Evolutionary conservation across 139 green algal species (phyloP).

Genomic region (Tetraselmis chui): DNA sequence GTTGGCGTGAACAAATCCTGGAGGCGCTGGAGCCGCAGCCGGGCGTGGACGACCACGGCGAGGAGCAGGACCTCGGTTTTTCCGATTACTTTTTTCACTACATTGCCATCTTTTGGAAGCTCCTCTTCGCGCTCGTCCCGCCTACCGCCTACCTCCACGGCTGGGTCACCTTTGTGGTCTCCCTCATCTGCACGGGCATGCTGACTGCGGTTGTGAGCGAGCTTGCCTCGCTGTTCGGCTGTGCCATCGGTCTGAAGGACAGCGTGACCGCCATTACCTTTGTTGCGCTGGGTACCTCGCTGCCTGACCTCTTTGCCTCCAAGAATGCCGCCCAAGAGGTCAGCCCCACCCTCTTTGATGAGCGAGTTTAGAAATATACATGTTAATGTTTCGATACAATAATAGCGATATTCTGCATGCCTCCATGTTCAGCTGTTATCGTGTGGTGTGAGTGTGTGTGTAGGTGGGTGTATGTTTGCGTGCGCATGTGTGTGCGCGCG

Average conservation of each 20-base stretch:
- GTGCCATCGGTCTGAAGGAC: slow-evolving; percentile 15
- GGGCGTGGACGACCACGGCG: slow-evolving; percentile 8
- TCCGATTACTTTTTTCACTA: slow-evolving; percentile 7
- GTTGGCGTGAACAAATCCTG: slow-evolving; percentile 7
- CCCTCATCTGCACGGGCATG: slow-evolving; percentile 3
- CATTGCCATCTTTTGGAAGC: slow-evolving; percentile 12
- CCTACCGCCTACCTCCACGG: background rate
- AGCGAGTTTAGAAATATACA: too few relatives aligned
- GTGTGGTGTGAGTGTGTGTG: too few relatives aligned
- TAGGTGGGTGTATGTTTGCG: too few relatives aligned
- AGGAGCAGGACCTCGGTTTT: slow-evolving; percentile 1
- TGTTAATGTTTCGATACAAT: too few relatives aligned
- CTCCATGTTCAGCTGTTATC: too few relatives aligned
- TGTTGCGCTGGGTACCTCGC: slow-evolving; percentile 8
- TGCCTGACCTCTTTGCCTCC: slow-evolving; percentile 11
- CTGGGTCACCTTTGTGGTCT: slow-evolving; percentile 7
- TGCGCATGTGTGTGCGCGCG: too few relatives aligned
- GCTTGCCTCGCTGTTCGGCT: slow-evolving; percentile 16
- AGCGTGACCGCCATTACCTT: slow-evolving; percentile 12
- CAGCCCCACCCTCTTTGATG: too few relatives aligned
- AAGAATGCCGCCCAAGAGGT: slow-evolving; percentile 3
- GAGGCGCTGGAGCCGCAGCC: slow-evolving; percentile 2
- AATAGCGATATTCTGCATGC: too few relatives aligned
- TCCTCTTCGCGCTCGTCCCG: slow-evolving; percentile 10
- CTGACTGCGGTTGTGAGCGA: slow-evolving; percentile 8